Conservation (phyloP, 495 filamentous ascomycete species). For the Aspergillus kassunensis region DNA sequence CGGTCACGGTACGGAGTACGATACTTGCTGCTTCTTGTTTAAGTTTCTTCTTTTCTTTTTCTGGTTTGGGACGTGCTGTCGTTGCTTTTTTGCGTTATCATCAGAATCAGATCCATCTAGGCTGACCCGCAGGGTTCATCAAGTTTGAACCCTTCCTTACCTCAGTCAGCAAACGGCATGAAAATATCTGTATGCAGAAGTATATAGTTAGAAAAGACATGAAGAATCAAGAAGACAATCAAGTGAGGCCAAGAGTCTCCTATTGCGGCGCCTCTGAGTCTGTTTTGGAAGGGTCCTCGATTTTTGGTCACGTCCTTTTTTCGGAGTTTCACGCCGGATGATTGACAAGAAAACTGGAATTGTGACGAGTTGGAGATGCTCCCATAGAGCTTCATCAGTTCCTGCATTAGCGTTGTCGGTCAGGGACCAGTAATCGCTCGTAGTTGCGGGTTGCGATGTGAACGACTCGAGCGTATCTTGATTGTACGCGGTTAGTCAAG, state of each 20-base stretch:
- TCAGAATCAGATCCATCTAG: slow-evolving; percentile 1
- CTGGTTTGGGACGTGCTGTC: not conserved
- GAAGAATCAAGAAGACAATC: not conserved
- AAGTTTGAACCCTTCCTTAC: slow-evolving; percentile 7
- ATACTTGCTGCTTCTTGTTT: not conserved
- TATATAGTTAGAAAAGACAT: not conserved
- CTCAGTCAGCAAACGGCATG: not conserved
- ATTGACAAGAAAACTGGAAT: slow-evolving; percentile 15
- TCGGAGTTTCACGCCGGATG: slow-evolving; percentile 10
- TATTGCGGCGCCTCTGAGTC: not conserved
- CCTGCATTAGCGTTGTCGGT: slow-evolving; percentile 41
- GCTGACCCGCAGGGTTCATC: slow-evolving; percentile 4
- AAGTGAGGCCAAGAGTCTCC: not conserved
- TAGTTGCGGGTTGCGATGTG: not conserved
- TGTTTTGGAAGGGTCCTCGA: not conserved
- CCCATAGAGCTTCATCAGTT: slow-evolving; percentile 29
- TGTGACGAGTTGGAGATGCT: slow-evolving; percentile 10
- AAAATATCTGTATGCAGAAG: not conserved
- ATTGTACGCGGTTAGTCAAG: not conserved
- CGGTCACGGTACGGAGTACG: slow-evolving; percentile 7
- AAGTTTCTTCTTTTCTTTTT: slow-evolving; percentile 2
- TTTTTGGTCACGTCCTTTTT: not conserved
- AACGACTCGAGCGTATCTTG: not conserved
- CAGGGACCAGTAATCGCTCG: slow-evolving; percentile 13
- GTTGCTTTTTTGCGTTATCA: slow-evolving; percentile 14